phyloP scores from a whole-genome alignment of 495 filamentous ascomycete genomes.

The Durotheca rogersii region DNA sequence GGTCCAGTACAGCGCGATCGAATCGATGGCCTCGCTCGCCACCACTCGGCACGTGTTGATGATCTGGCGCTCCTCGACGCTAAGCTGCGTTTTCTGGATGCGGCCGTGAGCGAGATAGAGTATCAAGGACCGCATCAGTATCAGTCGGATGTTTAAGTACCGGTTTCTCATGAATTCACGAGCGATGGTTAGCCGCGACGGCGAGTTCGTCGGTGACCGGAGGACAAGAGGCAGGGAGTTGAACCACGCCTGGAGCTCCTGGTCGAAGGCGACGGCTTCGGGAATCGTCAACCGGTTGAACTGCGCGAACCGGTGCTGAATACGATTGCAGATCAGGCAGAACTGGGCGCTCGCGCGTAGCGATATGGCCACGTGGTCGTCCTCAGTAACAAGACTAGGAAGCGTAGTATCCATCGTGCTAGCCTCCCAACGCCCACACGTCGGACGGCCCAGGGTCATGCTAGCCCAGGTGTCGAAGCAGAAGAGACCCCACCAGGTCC shows the following conservation, averaged over 20 bases:
- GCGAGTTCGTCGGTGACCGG: slow-evolving; percentile 18
- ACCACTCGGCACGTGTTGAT: slow-evolving; percentile 23
- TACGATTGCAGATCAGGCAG: slow-evolving; percentile 29
- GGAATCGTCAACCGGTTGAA: slow-evolving; percentile 21
- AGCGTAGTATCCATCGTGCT: slow-evolving; percentile 24
- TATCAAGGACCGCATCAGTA: slow-evolving; percentile 29
- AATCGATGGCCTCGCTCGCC: slow-evolving; percentile 29
- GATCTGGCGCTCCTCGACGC: slow-evolving; percentile 20
- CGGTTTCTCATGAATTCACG: slow-evolving; percentile 31
- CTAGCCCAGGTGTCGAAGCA: slow-evolving; percentile 34
- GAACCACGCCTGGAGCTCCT: slow-evolving; percentile 29
- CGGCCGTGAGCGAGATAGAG: slow-evolving; percentile 23
- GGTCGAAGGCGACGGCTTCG: slow-evolving; percentile 23
- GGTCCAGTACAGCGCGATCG: slow-evolving; percentile 31
- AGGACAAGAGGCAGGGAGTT: slow-evolving; percentile 21
- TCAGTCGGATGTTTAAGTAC: slow-evolving; percentile 29
- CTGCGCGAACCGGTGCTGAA: slow-evolving; percentile 29
- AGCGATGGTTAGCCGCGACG: slow-evolving; percentile 25
- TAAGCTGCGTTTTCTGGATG: slow-evolving; percentile 20
- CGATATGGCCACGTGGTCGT: slow-evolving; percentile 24
- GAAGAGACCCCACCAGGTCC: slow-evolving; percentile 35
- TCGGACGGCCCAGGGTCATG: slow-evolving; percentile 30
- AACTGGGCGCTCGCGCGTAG: slow-evolving; percentile 23
- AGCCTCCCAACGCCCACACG: slow-evolving; percentile 23
- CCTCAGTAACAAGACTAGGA: slow-evolving; percentile 24